phyloP scores from a whole-genome alignment of 176 grass and related monocot genomes.

The Phoenix dactylifera region DNA sequence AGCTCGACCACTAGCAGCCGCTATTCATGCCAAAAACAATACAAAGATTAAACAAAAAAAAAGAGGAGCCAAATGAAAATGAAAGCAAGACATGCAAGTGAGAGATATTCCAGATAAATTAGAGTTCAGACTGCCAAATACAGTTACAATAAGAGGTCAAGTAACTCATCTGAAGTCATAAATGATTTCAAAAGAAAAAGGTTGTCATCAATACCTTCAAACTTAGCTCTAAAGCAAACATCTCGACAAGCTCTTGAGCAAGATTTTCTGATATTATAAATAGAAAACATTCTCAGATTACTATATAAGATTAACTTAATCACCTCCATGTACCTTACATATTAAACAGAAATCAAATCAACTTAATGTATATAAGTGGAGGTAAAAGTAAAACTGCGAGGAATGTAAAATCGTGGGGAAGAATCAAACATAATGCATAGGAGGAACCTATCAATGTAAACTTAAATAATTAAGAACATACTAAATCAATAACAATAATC shows the following conservation, averaged over 20 bases:
- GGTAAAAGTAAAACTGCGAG: too few relatives aligned
- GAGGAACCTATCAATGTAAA: too few relatives aligned
- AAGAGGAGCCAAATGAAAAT: neutral
- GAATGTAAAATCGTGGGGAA: too few relatives aligned
- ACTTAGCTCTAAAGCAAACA: conserved; percentile 68
- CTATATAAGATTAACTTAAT: neutral
- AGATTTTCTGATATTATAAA: conserved; percentile 52
- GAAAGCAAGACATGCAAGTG: too few relatives aligned
- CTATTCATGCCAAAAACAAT: conserved; percentile 27
- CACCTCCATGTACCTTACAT: neutral
- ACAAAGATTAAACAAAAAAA: neutral
- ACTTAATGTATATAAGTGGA: too few relatives aligned
- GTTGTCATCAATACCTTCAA: conserved; percentile 47
- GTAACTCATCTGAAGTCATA: neutral
- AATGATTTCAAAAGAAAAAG: neutral
- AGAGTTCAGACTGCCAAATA: neutral
- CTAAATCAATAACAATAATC: too few relatives aligned
- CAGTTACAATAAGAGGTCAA: neutral
- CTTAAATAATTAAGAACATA: too few relatives aligned
- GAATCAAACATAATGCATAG: too few relatives aligned
- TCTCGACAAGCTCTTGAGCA: conserved; percentile 56
- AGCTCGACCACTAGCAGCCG: conserved; percentile 57
- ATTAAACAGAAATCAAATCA: too few relatives aligned
- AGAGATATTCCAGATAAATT: too few relatives aligned
- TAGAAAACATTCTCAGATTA: conserved; percentile 12